Evolutionary conservation across 352 stramenopile species (phyloP), one percentile per base, ranked within the genome.

Genomic region (Globisporangium nunn): DNA sequence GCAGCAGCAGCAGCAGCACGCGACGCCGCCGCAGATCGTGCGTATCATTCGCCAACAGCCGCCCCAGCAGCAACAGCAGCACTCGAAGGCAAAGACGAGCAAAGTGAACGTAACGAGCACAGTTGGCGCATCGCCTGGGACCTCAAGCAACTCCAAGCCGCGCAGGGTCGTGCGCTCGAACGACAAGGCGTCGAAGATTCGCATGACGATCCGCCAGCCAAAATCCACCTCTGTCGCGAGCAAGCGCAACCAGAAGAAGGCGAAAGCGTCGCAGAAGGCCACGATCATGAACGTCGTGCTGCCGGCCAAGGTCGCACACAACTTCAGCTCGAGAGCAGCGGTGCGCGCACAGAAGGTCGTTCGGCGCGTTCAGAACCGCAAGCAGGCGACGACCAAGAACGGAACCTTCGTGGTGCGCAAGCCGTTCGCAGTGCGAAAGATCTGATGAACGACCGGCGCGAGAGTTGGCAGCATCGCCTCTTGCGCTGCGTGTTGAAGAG

Each of bases 401-500:
- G 74, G 70, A 10, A 70, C 44, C 14, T 75, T 87, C 39, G 66
- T 83, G 41, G 68, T 85, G 35, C 76, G 76, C 53, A 80, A 82
- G 63, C 71, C 71, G 18, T 65, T 72, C 44, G 49, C 55, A 4
- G 62, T 74, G 49, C 64, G 69, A 33, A 81, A 72, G 43, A 8
- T 48, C 43, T 48, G 63, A 80, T 14, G 37, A 2, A 11, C 35
- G 35, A 41, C 35, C 35, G 4, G 35, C 35, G 7, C 35, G 72
- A 43, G 66, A 70, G n/a, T 70, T 41, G 17, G 35, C 2, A 62
- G 56, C 23, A 14, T 46, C 40, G 1, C 0, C 35, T 6, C 37
- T 12, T 17, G 2, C 55, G 33, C 18, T 18, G 29, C 55, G 50
- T 65, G 37, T 43, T 3, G 37, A 43, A 40, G 35, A 55, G 12